Conservation (phyloP, 805 yeast genomes). For the Myxozyma vanderwaltii region DNA sequence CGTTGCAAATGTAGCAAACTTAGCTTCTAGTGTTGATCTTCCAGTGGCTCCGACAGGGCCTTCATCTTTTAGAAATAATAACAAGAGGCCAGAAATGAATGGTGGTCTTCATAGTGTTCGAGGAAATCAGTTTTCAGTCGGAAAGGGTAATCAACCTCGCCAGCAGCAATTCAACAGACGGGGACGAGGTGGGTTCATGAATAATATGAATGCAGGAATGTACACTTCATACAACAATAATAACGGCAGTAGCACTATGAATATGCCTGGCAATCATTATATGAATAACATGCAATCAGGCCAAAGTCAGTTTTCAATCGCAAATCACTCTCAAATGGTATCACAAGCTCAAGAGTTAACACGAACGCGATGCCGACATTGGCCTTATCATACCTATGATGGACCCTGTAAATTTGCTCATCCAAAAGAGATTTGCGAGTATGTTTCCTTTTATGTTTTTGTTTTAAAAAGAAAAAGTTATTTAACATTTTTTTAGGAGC, state of each 20-base stretch:
- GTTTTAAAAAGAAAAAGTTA: background rate
- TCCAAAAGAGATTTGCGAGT: conserved; percentile 74
- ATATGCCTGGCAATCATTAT: background rate
- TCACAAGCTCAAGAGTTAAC: background rate
- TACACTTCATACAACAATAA: background rate
- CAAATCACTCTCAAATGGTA: background rate
- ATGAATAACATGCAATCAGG: background rate
- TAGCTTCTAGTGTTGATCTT: background rate
- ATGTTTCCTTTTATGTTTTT: conserved; percentile 31
- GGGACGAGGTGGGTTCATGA: background rate
- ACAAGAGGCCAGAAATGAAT: background rate
- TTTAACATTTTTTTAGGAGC: background rate
- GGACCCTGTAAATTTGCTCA: conserved; percentile 69
- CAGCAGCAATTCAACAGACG: background rate
- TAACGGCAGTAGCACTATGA: background rate
- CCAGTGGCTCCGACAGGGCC: background rate
- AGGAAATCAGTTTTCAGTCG: conserved; percentile 6
- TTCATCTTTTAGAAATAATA: background rate
- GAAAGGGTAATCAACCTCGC: background rate
- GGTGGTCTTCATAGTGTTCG: conserved; percentile 6
- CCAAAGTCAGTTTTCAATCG: background rate
- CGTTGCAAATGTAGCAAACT: background rate
- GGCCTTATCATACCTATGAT: conserved; percentile 41
- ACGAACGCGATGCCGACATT: conserved; percentile 39
- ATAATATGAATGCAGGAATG: background rate